A percentile compares a stretch with the other conserved stretches of the same genome.
Evolutionary conservation across 2,329 filamentous ascomycete genomes (phyloP).

Genomic region (Cercospora sp.): DNA sequence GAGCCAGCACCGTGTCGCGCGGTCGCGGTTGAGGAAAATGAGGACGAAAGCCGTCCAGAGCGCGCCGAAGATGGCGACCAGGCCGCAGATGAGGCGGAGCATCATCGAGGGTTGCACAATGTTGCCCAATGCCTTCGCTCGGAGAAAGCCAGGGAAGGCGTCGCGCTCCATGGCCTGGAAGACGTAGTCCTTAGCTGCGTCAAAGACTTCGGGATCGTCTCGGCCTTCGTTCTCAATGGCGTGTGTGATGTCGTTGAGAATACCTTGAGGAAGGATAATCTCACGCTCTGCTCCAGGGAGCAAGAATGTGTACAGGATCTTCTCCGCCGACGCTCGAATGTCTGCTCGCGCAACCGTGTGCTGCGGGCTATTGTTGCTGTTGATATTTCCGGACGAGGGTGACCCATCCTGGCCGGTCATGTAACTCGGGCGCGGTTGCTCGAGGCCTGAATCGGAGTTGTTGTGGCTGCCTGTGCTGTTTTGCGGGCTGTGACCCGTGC

Average conservation of each 20-base stretch:
- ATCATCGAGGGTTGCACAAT: constrained; percentile 89
- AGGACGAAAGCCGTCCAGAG: constrained; percentile 94
- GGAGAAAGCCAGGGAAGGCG: constrained; percentile 94
- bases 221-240: constrained; percentile 87
- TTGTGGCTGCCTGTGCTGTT: constrained; percentile 47
- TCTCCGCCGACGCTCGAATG: constrained; percentile 89
- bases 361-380: constrained; percentile 78
- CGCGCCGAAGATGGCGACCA: constrained; percentile 82
- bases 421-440: constrained; percentile 59
- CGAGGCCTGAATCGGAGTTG: constrained; percentile 40
- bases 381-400: constrained; percentile 38
- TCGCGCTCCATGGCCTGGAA: constrained; percentile 99
- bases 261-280: constrained; percentile 86
- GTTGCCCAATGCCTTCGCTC: constrained; percentile 93
- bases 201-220: constrained; percentile 96
- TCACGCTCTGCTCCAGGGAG: constrained; percentile 94
- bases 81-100: constrained; percentile 77
- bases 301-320: constrained; percentile 97
- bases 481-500: constrained; percentile 49
- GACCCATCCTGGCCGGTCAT: constrained; percentile 54
- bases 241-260: constrained; percentile 80
- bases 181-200: constrained; percentile 96
- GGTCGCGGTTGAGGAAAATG: constrained; percentile 80
- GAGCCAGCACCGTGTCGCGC: constrained; percentile 77
- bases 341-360: constrained; percentile 86